Percentiles rank a stretch among this genome's conserved stretches.
These are phyloP conservation scores for Magnusiomyces suaveolens DNA, from an alignment of 1,139 yeast genomes.

Conservation along the genomic window DNA sequence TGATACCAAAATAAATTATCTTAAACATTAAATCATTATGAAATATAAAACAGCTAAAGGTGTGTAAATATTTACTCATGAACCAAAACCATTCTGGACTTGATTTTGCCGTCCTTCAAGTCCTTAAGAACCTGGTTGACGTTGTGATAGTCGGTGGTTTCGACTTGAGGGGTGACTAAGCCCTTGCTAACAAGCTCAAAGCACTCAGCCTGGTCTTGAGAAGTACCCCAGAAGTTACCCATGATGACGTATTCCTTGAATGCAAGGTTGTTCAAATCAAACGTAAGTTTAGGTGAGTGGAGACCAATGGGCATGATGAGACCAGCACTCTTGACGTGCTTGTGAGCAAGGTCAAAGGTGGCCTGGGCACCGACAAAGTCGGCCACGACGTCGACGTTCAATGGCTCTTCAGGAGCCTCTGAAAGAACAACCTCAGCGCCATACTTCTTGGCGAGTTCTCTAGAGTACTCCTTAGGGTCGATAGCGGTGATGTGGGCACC, in stretches of 20 bases:
- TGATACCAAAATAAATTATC: neutral
- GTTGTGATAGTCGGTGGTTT: constrained; percentile 35
- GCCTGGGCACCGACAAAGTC: constrained; percentile 41
- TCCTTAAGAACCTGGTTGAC: constrained; percentile 33
- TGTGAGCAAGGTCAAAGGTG: constrained; percentile 25
- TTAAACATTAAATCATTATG: constrained; percentile 20
- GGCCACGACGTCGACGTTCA: constrained; percentile 30
- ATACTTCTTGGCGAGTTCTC: constrained; percentile 29
- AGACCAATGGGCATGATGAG: constrained; percentile 40
- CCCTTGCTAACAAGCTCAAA: constrained; percentile 40
- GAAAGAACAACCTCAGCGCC: constrained; percentile 42
- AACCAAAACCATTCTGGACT: constrained; percentile 39
- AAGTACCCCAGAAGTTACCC: constrained; percentile 42
- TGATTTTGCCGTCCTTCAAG: constrained; percentile 36
- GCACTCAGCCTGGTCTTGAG: constrained; percentile 39
- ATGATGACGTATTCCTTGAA: constrained; percentile 38
- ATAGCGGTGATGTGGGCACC: constrained; percentile 38
- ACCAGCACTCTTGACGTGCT: constrained; percentile 36
- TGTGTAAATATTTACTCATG: constrained; percentile 25
- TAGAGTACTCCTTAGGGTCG: constrained; percentile 35
- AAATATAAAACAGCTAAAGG: constrained; percentile 35
- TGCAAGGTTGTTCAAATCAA: constrained; percentile 30
- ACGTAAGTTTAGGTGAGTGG: constrained; percentile 32
- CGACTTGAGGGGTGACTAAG: constrained; percentile 35
- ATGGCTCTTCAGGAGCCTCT: constrained; percentile 24